Evolutionary conservation across 2,329 filamentous ascomycete genomes (phyloP).

Genomic region (Fonsecaea pugnacius): DNA sequence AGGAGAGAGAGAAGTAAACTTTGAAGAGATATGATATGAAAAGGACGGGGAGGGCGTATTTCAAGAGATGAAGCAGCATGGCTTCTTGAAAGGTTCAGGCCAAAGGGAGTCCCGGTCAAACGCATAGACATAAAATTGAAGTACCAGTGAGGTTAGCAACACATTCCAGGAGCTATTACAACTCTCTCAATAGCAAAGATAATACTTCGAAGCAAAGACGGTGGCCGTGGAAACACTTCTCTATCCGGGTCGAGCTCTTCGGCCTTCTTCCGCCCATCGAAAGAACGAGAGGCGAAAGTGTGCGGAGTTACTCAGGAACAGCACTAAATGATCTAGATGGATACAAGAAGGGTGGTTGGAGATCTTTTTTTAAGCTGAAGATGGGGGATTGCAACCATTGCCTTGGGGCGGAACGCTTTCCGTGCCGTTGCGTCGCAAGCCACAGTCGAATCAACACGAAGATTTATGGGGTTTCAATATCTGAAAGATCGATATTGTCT

Average conservation of each 20-base stretch:
- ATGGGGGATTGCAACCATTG: not conserved
- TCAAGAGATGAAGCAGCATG: conserved; percentile 28
- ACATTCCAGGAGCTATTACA: not conserved
- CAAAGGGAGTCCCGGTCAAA: not conserved
- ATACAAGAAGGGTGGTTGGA: not conserved
- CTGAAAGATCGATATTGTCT: not conserved
- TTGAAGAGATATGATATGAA: conserved; percentile 13
- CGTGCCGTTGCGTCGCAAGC: conserved; percentile 9
- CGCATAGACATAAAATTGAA: not conserved
- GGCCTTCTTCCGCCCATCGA: conserved; percentile 7
- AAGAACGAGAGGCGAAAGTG: not conserved
- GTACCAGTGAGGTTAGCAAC: not conserved
- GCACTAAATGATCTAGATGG: not conserved
- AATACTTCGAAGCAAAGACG: not conserved
- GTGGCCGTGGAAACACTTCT: not conserved
- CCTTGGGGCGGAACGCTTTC: conserved; percentile 17
- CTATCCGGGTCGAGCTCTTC: not conserved
- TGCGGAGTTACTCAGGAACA: not conserved
- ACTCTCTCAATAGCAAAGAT: not conserved
- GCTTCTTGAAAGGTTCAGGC: not conserved
- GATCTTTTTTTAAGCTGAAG: conserved; percentile 2
- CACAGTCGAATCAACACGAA: not conserved
- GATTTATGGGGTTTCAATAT: not conserved
- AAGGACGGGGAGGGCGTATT: conserved; percentile 17
- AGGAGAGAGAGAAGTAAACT: conserved; percentile 42